Evolutionary conservation across 1,284 basidiomycete species (phyloP), one percentile per base, ranked within the genome.

Genomic region (Vanrija humicola): DNA sequence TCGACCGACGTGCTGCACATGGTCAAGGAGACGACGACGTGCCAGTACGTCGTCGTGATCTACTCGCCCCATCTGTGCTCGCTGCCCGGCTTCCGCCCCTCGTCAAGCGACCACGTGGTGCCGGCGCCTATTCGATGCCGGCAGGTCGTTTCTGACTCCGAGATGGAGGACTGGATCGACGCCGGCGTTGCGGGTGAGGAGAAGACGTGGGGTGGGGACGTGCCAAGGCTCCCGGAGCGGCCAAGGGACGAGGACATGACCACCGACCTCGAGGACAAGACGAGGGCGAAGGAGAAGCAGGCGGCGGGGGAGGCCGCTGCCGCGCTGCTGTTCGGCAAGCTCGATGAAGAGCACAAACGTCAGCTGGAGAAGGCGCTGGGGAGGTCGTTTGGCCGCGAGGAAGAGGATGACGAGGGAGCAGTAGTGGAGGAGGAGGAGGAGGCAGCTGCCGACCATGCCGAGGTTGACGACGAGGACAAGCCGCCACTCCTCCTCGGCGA

Each of bases 61-160:
- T 88, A 95, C 73, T 94, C 91, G 1, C 92, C 93, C 29, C 86
- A 91, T 55, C 81, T 97, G 21, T 97, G 93, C 70, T 84, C 85
- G 54, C 86, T 94, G 67, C 91, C 91, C 14, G 89, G 91, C 8
- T 97, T 97, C 79, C 86, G 82, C 72, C 88, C 87, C 45, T 83
- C 81, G 46, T 58, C 68, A n/a, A 58, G 57, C 12, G 61, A 62
- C 21, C 65, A 70, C 28, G 62, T 74, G 5, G 62, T 65, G 28
- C 49, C 65, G 6, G 70, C 69, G 3, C 61, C 63, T 3, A 69
- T 78, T 21, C 62, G 58, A 28, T 78, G 77, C 59, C 62, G 74
- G 26, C 68, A 72, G 51, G 66, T 77, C 3, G 52, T 77, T 12
- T 52, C 50, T 10, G 73, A 76, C 59, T 63, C 62, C 14, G 70